These are phyloP conservation scores for Shiraia bambusicola DNA, from an alignment of 2,329 filamentous ascomycete genomes.

Conservation along the genomic window DNA sequence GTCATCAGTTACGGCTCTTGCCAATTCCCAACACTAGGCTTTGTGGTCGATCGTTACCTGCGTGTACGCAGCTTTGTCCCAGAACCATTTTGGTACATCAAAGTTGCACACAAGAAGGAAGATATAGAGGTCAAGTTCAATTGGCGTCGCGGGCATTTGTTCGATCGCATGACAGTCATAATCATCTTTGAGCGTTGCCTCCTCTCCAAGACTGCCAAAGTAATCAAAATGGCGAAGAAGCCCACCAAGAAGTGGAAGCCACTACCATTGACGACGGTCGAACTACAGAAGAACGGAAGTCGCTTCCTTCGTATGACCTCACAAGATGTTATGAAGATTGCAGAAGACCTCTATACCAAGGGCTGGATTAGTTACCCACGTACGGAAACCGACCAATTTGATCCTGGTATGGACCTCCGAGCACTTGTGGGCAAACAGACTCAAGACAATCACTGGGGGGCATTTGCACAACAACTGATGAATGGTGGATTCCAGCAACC, in stretches of 20 bases:
- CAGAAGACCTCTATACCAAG: slow-evolving; percentile 86
- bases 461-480: slow-evolving; percentile 73
- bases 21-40: slow-evolving; percentile 94
- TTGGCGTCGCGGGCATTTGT: slow-evolving; percentile 81
- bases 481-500: slow-evolving; percentile 79
- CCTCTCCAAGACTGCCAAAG: slow-evolving; percentile 70
- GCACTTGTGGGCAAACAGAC: slow-evolving; percentile 81
- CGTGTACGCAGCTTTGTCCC: slow-evolving; percentile 91
- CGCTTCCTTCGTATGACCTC: slow-evolving; percentile 87
- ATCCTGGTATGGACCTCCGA: slow-evolving; percentile 81
- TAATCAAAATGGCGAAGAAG: slow-evolving; percentile 85
- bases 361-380: slow-evolving; percentile 97
- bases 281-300: slow-evolving; percentile 93
- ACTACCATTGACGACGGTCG: slow-evolving; percentile 89
- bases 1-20: slow-evolving; percentile 91
- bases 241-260: slow-evolving; percentile 94
- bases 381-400: slow-evolving; percentile 96
- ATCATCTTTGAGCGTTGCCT: slow-evolving; percentile 87
- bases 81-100: slow-evolving; percentile 91
- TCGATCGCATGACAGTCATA: slow-evolving; percentile 79
- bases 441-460: slow-evolving; percentile 74
- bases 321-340: slow-evolving; percentile 82
- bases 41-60: slow-evolving; percentile 95
- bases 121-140: slow-evolving; percentile 77
- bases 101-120: slow-evolving; percentile 75